Conservation (phyloP, 148 eudicot genomes). For the Fagopyrum esculentum region DNA sequence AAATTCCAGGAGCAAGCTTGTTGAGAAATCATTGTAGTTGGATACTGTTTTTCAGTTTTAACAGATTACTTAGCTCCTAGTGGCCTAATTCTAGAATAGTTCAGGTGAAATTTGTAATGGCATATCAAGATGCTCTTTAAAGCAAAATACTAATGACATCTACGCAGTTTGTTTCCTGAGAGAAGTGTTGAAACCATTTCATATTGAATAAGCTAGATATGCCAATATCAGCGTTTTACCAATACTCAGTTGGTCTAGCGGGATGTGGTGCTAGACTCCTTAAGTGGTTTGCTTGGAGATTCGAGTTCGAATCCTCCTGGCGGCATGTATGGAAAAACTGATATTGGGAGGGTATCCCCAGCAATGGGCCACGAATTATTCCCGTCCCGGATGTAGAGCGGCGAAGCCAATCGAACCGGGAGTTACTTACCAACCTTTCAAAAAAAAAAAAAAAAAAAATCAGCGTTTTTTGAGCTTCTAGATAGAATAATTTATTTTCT, state of each 20-base stretch:
- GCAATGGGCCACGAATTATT: too few species aligned
- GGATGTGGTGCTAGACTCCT: too few species aligned
- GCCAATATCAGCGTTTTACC: background rate
- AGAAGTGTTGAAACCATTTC: background rate
- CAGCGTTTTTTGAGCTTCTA: background rate
- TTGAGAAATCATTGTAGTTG: constrained; percentile 1
- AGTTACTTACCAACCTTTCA: too few species aligned
- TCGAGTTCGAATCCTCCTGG: too few species aligned
- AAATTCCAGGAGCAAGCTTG: background rate
- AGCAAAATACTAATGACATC: background rate
- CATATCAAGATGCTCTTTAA: background rate
- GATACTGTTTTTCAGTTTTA: background rate
- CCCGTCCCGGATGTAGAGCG: too few species aligned
- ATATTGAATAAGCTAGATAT: background rate
- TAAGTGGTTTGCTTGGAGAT: too few species aligned
- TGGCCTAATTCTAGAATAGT: background rate
- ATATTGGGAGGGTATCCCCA: too few species aligned
- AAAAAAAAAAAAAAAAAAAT: too few species aligned
- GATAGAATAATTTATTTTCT: background rate
- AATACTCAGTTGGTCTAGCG: too few species aligned
- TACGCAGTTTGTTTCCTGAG: background rate
- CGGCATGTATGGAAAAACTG: too few species aligned
- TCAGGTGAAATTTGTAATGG: background rate
- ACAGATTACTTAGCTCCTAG: background rate
- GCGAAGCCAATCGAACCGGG: too few species aligned